phyloP scores from a whole-genome alignment of 768 basidiomycete species.

The Aureoboletus auriporus region DNA sequence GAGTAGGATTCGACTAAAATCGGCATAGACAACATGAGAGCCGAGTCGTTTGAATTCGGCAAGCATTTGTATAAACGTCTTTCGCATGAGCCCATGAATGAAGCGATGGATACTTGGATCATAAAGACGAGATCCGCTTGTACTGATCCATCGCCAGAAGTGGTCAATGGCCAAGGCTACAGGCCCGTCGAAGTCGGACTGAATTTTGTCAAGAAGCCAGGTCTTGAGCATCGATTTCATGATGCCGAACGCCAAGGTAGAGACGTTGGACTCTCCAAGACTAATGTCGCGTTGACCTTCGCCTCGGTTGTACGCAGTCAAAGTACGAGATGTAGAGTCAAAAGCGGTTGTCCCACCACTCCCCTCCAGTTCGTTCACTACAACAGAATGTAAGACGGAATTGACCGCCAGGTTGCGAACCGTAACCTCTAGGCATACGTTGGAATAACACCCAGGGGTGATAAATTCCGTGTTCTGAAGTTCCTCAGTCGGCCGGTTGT shows the following conservation, averaged over 20 bases:
- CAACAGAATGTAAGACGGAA: conserved; percentile 86
- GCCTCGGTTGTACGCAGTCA: conserved; percentile 80
- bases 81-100: conserved; percentile 93
- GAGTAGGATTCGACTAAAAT: conserved; percentile 86
- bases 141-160: conserved; percentile 97
- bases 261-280: conserved; percentile 86
- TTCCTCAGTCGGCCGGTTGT: conserved; percentile 72
- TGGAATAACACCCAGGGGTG: conserved; percentile 82
- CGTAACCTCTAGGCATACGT: conserved; percentile 87
- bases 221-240: conserved; percentile 84
- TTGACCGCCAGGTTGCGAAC: conserved; percentile 92
- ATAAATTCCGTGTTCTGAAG: conserved; percentile 81
- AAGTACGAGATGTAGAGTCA: conserved; percentile 85
- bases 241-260: conserved; percentile 79
- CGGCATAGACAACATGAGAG: conserved; percentile 89
- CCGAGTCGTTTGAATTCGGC: conserved; percentile 96
- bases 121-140: conserved; percentile 79
- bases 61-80: conserved; percentile 94
- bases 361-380: conserved; percentile 97
- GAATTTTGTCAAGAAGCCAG: conserved; percentile 88
- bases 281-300: conserved; percentile 62
- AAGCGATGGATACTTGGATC: conserved; percentile 93
- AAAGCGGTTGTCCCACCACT: conserved; percentile 92
- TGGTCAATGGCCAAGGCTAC: conserved; percentile 79
- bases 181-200: conserved; percentile 58